A percentile compares a stretch with the other conserved stretches of the same genome.
phyloP scores from a whole-genome alignment of 1,139 yeast genomes.

The Suhomyces anneliseae region DNA sequence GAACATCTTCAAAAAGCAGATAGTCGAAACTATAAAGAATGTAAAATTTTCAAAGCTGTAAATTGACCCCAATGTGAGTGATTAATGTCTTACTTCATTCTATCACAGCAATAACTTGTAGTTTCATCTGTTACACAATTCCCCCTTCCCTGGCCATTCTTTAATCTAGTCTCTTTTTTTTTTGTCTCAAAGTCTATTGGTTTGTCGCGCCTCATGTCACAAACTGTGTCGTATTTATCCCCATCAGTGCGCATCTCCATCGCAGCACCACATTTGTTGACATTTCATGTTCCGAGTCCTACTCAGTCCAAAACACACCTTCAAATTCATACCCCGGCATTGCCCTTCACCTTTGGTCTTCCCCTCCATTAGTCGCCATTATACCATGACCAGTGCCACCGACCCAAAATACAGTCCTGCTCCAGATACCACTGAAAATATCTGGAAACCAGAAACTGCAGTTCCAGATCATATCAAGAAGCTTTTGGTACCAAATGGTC shows the following conservation, averaged over 20 bases:
- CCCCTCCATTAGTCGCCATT: background rate
- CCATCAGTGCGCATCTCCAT: background rate
- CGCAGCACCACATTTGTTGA: conserved; percentile 2
- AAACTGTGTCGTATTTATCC: background rate
- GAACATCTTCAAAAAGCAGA: too few species aligned
- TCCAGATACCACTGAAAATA: conserved; percentile 17
- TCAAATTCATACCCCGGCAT: background rate
- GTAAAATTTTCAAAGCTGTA: too few species aligned
- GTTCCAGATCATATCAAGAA: conserved; percentile 53
- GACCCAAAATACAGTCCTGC: conserved; percentile 6
- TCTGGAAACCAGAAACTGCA: conserved; percentile 62
- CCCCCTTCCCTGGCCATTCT: too few species aligned
- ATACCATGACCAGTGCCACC: conserved; percentile 1
- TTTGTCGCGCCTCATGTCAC: background rate
- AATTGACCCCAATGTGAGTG: too few species aligned
- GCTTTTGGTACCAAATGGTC: conserved; percentile 33
- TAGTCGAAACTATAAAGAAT: too few species aligned
- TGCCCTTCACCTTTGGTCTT: background rate
- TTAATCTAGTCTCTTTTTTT: background rate
- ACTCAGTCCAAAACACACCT: background rate
- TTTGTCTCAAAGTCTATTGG: background rate
- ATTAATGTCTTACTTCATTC: too few species aligned
- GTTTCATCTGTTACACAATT: too few species aligned
- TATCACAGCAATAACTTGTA: too few species aligned
- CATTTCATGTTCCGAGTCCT: background rate